Base-by-base conservation (phyloP, 2,329 filamentous ascomycete genomes). In the Aspergillus unguis region DNA sequence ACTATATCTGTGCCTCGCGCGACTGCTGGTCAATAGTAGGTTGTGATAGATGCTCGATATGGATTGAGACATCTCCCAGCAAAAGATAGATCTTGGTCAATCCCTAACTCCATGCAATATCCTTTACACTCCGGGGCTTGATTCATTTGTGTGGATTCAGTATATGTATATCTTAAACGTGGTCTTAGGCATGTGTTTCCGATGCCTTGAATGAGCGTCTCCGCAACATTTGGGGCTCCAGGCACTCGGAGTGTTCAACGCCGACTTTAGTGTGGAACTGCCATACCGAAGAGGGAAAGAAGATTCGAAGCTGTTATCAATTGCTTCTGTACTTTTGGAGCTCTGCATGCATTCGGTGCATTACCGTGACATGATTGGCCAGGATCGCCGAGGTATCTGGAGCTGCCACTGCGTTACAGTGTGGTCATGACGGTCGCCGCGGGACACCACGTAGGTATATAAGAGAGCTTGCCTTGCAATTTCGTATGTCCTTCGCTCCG, bases 311-410 rank as follows among this genome's bases (percentile, higher is more conserved):
- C 29, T 46, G 49, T 46, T 51, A 45, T 46, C 49, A 42, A 42
- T 51, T 44, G 25, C 47, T 29, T 44, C 38, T 36, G 35, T 41
- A 17, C 11, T 36, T 35, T 44, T 50, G 41, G 42, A 50, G 48
- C 36, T 33, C 33, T 45, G 33, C 41, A 50, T 44, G 33, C 7
- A 35, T 17, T 53, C 54, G 54, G 50, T 48, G 43, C 36, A 44
- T 26, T 25, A 11, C 31, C 25, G 32, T 2, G 0, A 27, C 7
- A 4, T 56, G 50, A 56, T 56, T 56, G 54, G 54, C n/a, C 6
- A 6, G 40, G 17, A 48, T 44, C 54, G 54, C 54, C 54, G 54
- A 55, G 35, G 41, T 26, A 49, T 29, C 29, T 27, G 31, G 36
- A 49, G 37, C 41, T 47, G 43, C 53, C 38, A 31, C 38, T 33